Evolutionary conservation across 345 rosid species (phyloP).

Genomic region (Populus ilicifolia): DNA sequence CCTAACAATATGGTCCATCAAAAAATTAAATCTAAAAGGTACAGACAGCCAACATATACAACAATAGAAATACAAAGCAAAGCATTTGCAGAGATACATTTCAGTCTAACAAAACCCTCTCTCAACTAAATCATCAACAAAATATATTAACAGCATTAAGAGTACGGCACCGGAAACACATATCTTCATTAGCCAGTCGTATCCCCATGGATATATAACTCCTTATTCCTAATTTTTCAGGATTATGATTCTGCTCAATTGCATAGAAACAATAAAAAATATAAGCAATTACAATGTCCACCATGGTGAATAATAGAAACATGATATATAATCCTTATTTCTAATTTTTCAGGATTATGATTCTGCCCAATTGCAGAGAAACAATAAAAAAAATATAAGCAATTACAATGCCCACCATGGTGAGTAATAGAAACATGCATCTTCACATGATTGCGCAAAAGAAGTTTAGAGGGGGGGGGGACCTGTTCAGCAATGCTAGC

Average conservation of each 20-base stretch:
- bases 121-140: neutral
- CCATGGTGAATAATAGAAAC: neutral
- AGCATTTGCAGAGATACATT: neutral
- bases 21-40: neutral
- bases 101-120: neutral
- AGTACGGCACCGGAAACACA: neutral
- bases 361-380: neutral
- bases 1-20: neutral
- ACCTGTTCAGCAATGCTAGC: constrained; percentile 99
- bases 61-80: neutral
- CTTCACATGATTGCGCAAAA: neutral
- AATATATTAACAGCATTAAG: neutral
- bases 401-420: neutral
- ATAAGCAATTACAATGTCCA: neutral
- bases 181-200: neutral
- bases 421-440: neutral
- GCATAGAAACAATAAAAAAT: neutral
- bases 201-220: neutral
- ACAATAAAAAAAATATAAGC: neutral
- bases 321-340: neutral
- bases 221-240: neutral
- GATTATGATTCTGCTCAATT: neutral
- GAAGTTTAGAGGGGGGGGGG: neutral
- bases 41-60: neutral
- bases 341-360: neutral